phyloP scores from a whole-genome alignment of 768 basidiomycete genomes.

The Russula lepida region DNA sequence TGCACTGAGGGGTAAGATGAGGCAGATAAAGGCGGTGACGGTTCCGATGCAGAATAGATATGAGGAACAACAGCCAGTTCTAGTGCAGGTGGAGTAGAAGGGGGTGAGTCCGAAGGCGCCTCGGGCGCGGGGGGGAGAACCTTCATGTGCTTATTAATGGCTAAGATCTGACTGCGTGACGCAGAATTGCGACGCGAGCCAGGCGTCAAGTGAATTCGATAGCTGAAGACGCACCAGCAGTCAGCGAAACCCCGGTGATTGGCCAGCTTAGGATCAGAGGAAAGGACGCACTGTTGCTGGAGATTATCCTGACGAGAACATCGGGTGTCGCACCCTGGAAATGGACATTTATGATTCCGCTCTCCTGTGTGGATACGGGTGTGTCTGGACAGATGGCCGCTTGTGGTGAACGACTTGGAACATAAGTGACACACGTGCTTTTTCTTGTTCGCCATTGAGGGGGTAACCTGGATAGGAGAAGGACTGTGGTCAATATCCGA shows the following conservation, averaged over 20 bases:
- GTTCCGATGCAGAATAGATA: conserved; percentile 9
- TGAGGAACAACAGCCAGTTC: conserved; percentile 19
- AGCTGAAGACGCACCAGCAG: conserved; percentile 35
- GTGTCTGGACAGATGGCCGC: conserved; percentile 83
- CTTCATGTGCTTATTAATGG: conserved; percentile 16
- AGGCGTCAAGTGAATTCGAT: conserved; percentile 74
- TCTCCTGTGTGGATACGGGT: conserved; percentile 89
- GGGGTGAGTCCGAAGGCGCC: conserved; percentile 20
- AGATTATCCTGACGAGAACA: conserved; percentile 89
- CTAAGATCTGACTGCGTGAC: conserved; percentile 29
- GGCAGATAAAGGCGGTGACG: conserved; percentile 9
- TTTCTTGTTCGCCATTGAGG: conserved; percentile 22
- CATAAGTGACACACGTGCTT: conserved; percentile 63
- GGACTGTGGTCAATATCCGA: not conserved
- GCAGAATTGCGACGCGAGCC: conserved; percentile 61
- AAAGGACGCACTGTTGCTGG: conserved; percentile 44
- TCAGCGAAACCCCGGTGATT: not conserved
- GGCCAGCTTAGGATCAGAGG: not conserved
- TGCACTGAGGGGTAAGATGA: conserved; percentile 11
- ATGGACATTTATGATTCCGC: conserved; percentile 87
- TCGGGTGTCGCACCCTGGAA: conserved; percentile 89
- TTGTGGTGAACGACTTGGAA: conserved; percentile 75
- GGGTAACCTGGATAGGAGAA: not conserved
- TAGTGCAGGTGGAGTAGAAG: conserved; percentile 24
- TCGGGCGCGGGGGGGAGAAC: conserved; percentile 11